Evolutionary conservation across 768 basidiomycete species (phyloP), one percentile per base, ranked within the genome.

Genomic region (Boletus edulis): DNA sequence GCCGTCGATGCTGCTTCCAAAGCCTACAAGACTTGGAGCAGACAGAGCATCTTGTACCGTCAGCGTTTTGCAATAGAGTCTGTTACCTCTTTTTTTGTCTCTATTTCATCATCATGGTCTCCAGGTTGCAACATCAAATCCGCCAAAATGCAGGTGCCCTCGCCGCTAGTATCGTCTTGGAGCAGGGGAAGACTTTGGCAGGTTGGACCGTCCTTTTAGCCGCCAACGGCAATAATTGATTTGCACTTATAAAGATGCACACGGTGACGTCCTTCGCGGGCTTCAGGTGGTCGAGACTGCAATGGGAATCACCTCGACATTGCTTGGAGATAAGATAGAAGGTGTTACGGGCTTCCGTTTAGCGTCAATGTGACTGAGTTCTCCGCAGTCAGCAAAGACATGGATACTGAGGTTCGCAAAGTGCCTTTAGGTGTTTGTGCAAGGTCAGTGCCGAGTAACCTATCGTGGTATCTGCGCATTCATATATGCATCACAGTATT

Each of bases 151-250:
- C 87, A 9, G 92, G 93, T 63, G 87, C 86, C 47, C 80, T 99
- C 51, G 95, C 94, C 1, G 79, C 77, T 41, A 93, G 87, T 62
- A 98, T 98, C 52, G 93, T 95, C 24, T 74, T 98, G 20, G 95
- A 98, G 69, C 96, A 98, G 73, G 96, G 96, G 15, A 98, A 98
- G 76, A 99, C 96, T 0, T 73, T 91, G 41, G 83, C 89, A 59
- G 89, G 89, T 89, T 61, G 15, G 73, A 57, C 29, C n/a, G 10
- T 43, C 29, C 47, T 34, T 24, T 4, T 55, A 29, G 38, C n/a
- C 43, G 24, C 42, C 46, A 44, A 44, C 37, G 51, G 35, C 46
- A 39, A 39, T 41, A 17, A 42, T 35, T 39, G 5, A 56, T 49
- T 27, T 14, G 50, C 24, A 41, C 18, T 20, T 32, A 11, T 49